phyloP scores from a whole-genome alignment of 2,329 filamentous ascomycete species.

The Beauveria varroae region DNA sequence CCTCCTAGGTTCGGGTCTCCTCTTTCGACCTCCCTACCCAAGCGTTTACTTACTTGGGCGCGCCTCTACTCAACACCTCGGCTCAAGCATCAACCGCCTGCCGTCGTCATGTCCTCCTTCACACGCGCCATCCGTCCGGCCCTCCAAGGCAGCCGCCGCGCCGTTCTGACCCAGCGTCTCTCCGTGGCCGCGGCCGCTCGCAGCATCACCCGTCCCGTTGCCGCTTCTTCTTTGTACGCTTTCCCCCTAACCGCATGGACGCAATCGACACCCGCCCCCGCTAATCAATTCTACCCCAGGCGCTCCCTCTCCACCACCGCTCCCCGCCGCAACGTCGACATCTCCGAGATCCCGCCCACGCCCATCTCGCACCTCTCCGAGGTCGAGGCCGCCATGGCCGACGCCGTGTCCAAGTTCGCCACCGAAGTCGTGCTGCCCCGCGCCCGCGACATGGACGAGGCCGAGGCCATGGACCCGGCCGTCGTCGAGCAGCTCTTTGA shows the following conservation, averaged over 20 bases:
- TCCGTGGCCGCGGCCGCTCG: conserved; percentile 13
- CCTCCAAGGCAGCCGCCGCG: conserved; percentile 37
- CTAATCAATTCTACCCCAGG: conserved; percentile 17
- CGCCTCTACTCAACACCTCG: neutral
- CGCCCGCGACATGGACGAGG: conserved; percentile 95
- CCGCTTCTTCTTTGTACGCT: conserved; percentile 21
- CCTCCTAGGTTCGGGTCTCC: too few relatives aligned
- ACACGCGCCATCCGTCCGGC: conserved; percentile 44
- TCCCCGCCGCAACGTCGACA: conserved; percentile 48
- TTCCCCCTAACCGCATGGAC: neutral
- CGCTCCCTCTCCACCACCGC: conserved; percentile 56
- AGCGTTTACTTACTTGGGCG: conserved; percentile 1
- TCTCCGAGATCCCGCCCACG: conserved; percentile 75
- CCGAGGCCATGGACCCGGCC: conserved; percentile 81
- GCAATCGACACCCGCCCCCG: neutral
- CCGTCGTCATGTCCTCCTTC: conserved; percentile 39
- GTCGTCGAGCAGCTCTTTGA: conserved; percentile 93
- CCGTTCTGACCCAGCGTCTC: conserved; percentile 28
- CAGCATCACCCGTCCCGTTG: conserved; percentile 16
- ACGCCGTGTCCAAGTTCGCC: conserved; percentile 86
- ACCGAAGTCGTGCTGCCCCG: conserved; percentile 82
- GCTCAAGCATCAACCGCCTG: conserved; percentile 12
- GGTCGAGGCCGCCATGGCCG: conserved; percentile 80
- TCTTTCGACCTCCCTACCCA: too few relatives aligned
- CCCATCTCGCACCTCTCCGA: conserved; percentile 92